Conservation (phyloP, 352 stramenopile genomes). For the Globisporangium solare region DNA sequence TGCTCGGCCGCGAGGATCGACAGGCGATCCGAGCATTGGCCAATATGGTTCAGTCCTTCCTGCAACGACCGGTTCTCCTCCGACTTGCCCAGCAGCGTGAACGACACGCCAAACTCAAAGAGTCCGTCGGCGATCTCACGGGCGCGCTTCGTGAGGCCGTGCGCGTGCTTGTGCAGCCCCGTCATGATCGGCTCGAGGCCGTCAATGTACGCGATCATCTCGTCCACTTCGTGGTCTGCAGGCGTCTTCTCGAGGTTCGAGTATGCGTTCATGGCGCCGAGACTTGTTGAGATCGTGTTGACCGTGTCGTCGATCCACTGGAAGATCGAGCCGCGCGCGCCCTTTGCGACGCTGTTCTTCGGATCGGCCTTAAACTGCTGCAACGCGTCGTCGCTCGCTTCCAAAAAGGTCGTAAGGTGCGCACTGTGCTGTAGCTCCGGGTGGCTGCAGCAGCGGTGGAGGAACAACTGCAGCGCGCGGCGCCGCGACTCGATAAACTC, state of each 20-base stretch:
- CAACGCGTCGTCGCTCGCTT: conserved; percentile 71
- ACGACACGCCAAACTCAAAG: conserved; percentile 96
- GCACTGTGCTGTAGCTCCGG: conserved; percentile 83
- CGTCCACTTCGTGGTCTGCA: conserved; percentile 92
- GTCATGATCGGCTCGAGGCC: conserved; percentile 94
- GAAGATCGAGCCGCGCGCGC: conserved; percentile 61
- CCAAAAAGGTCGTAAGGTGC: conserved; percentile 81
- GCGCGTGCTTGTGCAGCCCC: conserved; percentile 92
- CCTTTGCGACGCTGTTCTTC: conserved; percentile 43
- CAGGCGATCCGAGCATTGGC: conserved; percentile 90
- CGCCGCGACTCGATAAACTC: conserved; percentile 89
- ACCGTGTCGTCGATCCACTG: conserved; percentile 88
- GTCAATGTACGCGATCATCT: conserved; percentile 96
- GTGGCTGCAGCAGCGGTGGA: conserved; percentile 73
- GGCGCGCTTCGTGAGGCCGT: conserved; percentile 91
- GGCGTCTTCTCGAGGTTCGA: conserved; percentile 77
- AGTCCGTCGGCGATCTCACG: conserved; percentile 94
- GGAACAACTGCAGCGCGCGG: conserved; percentile 74
- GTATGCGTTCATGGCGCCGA: conserved; percentile 31
- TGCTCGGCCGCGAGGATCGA: conserved; percentile 90
- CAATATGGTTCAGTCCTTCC: conserved; percentile 89
- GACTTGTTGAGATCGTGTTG: conserved; percentile 72
- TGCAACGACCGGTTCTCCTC: conserved; percentile 91
- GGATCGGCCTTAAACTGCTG: conserved; percentile 61
- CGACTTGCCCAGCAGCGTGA: conserved; percentile 93